Evolutionary conservation across 1,139 yeast species (phyloP).

Genomic region (Sugiyamaella grinbergsii): DNA sequence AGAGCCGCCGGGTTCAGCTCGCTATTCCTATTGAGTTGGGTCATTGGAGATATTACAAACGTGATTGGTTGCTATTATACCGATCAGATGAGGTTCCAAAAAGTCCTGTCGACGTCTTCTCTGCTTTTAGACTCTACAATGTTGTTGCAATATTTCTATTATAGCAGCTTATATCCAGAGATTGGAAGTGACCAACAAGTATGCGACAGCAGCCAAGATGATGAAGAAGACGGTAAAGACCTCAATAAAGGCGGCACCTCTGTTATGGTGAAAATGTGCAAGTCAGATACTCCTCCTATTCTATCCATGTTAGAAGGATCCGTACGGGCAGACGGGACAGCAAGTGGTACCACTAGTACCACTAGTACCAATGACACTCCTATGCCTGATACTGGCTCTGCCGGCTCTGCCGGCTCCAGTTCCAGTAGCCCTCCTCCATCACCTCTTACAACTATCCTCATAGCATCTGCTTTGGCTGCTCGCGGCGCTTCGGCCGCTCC

Average conservation of each 20-base stretch:
- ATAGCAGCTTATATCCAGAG: slow-evolving; percentile 22
- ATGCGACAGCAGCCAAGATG: too few relatives aligned
- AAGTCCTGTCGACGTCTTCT: slow-evolving; percentile 35
- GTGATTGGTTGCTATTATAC: slow-evolving; percentile 40
- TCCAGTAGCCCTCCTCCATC: slow-evolving; percentile 11
- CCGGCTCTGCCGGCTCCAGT: neutral
- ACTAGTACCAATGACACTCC: too few relatives aligned
- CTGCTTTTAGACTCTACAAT: slow-evolving; percentile 35
- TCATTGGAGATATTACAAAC: slow-evolving; percentile 39
- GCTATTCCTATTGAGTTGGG: slow-evolving; percentile 38
- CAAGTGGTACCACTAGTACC: too few relatives aligned
- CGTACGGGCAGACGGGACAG: too few relatives aligned
- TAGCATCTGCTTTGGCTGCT: slow-evolving; percentile 16
- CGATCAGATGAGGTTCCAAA: slow-evolving; percentile 40
- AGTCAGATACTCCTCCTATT: slow-evolving; percentile 2
- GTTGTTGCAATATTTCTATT: slow-evolving; percentile 36
- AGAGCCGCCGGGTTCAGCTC: slow-evolving; percentile 42
- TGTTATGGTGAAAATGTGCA: neutral
- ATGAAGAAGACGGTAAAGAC: slow-evolving; percentile 5
- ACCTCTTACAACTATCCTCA: slow-evolving; percentile 3
- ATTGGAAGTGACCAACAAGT: slow-evolving; percentile 3
- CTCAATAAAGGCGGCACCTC: slow-evolving; percentile 1
- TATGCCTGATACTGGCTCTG: neutral
- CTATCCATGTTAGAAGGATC: slow-evolving; percentile 4
- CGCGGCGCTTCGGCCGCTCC: slow-evolving; percentile 21